Evolutionary conservation across 2,329 filamentous ascomycete genomes (phyloP), one percentile per base, ranked within the genome.

Genomic region (Capronia americana): DNA sequence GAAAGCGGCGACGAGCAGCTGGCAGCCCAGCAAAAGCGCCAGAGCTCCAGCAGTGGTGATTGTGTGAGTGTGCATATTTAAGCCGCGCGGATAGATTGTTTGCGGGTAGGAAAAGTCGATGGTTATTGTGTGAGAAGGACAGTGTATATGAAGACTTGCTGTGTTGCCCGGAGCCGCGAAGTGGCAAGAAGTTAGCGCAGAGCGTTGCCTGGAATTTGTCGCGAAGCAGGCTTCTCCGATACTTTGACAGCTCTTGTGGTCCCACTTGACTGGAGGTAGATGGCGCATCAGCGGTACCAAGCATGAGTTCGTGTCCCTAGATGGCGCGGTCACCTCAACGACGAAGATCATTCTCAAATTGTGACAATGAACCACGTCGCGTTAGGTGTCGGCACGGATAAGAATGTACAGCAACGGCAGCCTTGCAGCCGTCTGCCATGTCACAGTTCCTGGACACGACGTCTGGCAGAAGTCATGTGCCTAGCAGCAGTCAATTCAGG

Each of bases 161-260:
- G 23, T 26, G 20, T 32, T 12, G 17, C 23, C 30, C 44, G 44
- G 41, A 59, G 57, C 57, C 57, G 57, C 57, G 38, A 2, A 20
- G 57, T 50, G 57, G 41, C 44, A 50, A 51, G 58, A 38, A 38
- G 28, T 61, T 65, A 48, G 66, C 32, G 55, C 59, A 68, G 41
- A 38, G 54, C 58, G 51, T 58, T 55, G 61, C 55, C 20, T 63
- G 38, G n/a, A 62, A 48, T 20, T 26, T 46, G 57, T 26, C 38
- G 38, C 17, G 17, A 20, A 53, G 6, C 17, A 54, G 20, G 28
- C 26, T 41, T 26, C 17, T 56, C 54, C 50, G 6, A 23, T 51
- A 44, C 50, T 30, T 57, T 60, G 56, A 63, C 60, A 61, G 56
- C 57, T 64, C 44, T 48, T 63, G 66, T 68, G 38, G 48, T 34